Evolutionary conservation across 106 monocot species (phyloP), one percentile per base, ranked within the genome.

Genomic region (Acanthochlamys bracteata): DNA sequence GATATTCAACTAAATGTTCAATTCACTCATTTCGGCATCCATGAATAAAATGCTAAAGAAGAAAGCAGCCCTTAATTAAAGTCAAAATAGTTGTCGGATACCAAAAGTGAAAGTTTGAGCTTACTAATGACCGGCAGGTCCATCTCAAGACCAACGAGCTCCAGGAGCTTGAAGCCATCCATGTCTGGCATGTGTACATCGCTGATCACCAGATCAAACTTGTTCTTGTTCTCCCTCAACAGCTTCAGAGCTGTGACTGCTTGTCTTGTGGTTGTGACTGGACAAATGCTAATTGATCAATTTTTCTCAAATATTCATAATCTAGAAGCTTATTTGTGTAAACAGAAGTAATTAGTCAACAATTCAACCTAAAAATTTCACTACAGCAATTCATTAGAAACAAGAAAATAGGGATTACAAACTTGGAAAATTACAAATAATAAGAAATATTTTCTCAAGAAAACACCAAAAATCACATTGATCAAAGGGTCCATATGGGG

Each of bases 141-240:
- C 74, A 75, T 67, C 49, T 75, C 68, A 19, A 68, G 68, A 12
- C 74, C 68, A 2, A 68, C 61, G 53, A 68, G 42, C 53, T 75
- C 74, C 47, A 75, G 33, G 17, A 76, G 70, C 66, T 60, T 57
- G 71, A 71, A 76, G 4, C 76, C 76, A 19, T 76, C 76, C 46
- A 76, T 71, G 56, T 76, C 65, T 0, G 71, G 76, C 76, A 76
- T 76, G 65, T 71, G 71, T 7, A 76, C 76, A 49, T 76, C 65
- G 41, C 62, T 65, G 57, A 76, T 76, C 10, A 76, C 70, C 24
- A 76, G 71, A 62, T 76, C 74, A 49, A 75, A 68, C 40, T 65
- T 20, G 10, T 75, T 53, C 41, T 55, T 66, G 22, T 69, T 61
- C 68, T 58, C 53, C 12, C 76, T 63, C 68, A 69, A 25, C 39